Conservation (phyloP, 306 rosid genomes). For the Echinosophora koreensis region DNA sequence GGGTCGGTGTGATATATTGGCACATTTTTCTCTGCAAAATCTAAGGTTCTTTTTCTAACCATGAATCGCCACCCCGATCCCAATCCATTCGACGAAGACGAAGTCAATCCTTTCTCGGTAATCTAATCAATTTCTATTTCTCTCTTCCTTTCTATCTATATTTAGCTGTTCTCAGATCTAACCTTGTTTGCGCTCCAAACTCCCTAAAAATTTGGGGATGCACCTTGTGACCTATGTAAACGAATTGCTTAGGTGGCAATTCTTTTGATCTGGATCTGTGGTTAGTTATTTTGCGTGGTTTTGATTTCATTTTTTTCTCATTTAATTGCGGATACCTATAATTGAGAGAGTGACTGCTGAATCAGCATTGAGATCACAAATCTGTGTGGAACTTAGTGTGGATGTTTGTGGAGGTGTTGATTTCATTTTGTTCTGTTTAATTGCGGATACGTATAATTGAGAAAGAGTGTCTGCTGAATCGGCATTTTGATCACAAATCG, state of each 20-base stretch:
- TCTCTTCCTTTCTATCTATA: constrained; percentile 4
- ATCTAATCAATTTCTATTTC: neutral
- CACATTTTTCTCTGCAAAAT: constrained; percentile 48
- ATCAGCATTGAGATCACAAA: constrained; percentile 4
- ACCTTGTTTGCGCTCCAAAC: constrained; percentile 16
- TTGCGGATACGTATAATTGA: neutral
- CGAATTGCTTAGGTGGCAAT: constrained; percentile 7
- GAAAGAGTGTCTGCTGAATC: constrained; percentile 24
- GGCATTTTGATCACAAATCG: constrained; percentile 3
- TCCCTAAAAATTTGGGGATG: constrained; percentile 11
- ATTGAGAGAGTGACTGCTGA: constrained; percentile 21
- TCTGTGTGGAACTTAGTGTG: constrained; percentile 10
- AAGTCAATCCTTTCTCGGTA: constrained; percentile 97
- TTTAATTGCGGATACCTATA: neutral
- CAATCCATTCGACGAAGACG: constrained; percentile 93
- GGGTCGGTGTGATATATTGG: neutral
- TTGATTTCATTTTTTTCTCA: constrained; percentile 8
- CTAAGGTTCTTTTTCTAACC: constrained; percentile 47
- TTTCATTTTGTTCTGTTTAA: constrained; percentile 15
- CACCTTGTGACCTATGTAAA: neutral
- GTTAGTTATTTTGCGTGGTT: constrained; percentile 12
- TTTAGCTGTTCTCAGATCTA: constrained; percentile 56
- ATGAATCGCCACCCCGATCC: constrained; percentile 95
- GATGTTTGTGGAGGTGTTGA: constrained; percentile 26
- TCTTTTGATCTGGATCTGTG: constrained; percentile 60